Evolutionary conservation across 1,284 basidiomycete genomes (phyloP).

Genomic region (Hemileia vastatrix): DNA sequence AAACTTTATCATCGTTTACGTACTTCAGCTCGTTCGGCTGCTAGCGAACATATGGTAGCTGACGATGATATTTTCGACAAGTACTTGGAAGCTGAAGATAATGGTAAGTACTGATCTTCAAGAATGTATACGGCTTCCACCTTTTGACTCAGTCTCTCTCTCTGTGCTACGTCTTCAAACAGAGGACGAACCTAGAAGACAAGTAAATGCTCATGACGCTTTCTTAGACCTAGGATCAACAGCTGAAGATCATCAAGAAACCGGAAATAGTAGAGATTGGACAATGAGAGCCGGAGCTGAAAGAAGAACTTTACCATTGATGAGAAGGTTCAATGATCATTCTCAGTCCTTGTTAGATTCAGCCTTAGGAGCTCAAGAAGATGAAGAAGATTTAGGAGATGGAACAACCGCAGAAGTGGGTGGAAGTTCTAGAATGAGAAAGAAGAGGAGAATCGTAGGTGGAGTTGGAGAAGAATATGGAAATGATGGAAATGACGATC

Average conservation of each 20-base stretch:
- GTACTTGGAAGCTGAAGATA: conserved; percentile 40
- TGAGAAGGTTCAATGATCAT: conserved; percentile 42
- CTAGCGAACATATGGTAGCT: conserved; percentile 35
- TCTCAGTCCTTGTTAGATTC: conserved; percentile 35
- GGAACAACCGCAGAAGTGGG: conserved; percentile 21
- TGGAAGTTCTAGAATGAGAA: conserved; percentile 3
- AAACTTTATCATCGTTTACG: conserved; percentile 38
- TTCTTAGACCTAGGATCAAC: conserved; percentile 39
- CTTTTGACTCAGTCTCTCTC: background rate
- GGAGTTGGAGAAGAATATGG: conserved; percentile 38
- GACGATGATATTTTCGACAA: conserved; percentile 38
- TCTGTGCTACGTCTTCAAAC: background rate
- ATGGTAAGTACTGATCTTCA: conserved; percentile 23
- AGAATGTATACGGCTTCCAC: background rate
- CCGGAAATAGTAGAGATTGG: conserved; percentile 41
- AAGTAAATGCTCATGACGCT: no score
- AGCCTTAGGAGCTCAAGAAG: conserved; percentile 35
- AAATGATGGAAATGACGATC: conserved; percentile 15
- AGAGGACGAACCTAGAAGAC: conserved; percentile 32
- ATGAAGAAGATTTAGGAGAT: no score
- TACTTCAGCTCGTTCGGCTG: conserved; percentile 36
- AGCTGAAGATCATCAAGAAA: conserved; percentile 38
- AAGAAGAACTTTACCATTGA: conserved; percentile 34
- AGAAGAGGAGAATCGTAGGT: conserved; percentile 30
- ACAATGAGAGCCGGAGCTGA: conserved; percentile 41